Evolutionary conservation across 2,329 filamentous ascomycete species (phyloP).

Genomic region (Neofusicoccum parvum): DNA sequence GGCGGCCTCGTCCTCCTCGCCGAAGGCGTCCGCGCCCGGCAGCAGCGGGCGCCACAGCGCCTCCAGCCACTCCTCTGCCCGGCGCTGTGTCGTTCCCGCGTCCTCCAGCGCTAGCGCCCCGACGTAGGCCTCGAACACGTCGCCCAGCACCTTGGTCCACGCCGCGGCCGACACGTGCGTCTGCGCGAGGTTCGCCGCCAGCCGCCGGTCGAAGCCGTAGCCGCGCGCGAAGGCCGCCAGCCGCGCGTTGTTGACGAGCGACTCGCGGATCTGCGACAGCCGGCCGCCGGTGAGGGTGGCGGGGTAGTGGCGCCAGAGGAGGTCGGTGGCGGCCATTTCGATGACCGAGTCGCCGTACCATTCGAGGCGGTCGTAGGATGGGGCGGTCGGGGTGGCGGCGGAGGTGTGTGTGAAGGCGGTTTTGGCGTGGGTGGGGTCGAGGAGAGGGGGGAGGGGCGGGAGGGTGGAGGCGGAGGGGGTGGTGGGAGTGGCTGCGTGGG

Average conservation of each 20-base stretch:
- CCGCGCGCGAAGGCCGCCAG: constrained; percentile 68
- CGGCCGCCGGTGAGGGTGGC: constrained; percentile 57
- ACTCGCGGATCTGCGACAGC: constrained; percentile 75
- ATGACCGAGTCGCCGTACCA: constrained; percentile 88
- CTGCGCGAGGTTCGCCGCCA: neutral
- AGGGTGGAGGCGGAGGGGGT: constrained; percentile 30
- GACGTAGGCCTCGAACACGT: constrained; percentile 90
- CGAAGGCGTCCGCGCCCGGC: neutral
- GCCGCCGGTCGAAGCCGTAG: constrained; percentile 69
- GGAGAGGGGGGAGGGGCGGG: constrained; percentile 64
- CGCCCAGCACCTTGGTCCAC: constrained; percentile 72
- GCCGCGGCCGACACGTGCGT: constrained; percentile 20
- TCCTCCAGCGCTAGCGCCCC: constrained; percentile 64
- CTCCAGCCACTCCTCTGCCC: constrained; percentile 70
- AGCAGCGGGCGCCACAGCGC: constrained; percentile 72
- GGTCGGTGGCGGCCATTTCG: constrained; percentile 71
- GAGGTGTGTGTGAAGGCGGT: constrained; percentile 67
- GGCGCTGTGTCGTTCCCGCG: constrained; percentile 59
- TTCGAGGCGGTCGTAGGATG: constrained; percentile 77
- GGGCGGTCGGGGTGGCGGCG: constrained; percentile 21
- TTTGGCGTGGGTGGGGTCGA: constrained; percentile 60
- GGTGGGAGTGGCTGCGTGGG: neutral
- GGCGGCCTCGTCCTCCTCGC: neutral
- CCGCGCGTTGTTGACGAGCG: constrained; percentile 78
- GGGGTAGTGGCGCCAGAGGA: constrained; percentile 62